These are phyloP conservation scores for Solanum hybrid DNA, from an alignment of 305 asterid species.

Conservation along the genomic window DNA sequence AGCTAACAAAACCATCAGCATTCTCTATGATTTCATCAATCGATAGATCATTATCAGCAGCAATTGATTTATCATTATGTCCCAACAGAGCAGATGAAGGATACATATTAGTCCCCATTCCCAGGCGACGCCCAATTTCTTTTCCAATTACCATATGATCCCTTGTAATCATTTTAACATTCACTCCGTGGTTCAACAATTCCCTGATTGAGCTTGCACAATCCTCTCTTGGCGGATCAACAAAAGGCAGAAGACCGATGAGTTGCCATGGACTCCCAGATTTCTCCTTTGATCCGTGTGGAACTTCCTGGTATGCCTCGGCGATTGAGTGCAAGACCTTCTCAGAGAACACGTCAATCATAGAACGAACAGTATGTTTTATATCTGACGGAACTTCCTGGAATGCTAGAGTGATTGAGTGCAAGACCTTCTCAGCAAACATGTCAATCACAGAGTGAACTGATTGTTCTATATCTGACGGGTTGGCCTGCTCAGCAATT, in stretches of 20 bases:
- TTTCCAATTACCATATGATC: slow-evolving; percentile 54
- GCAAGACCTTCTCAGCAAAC: neutral
- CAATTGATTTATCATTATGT: slow-evolving; percentile 5
- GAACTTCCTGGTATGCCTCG: slow-evolving; percentile 34
- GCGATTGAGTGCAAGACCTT: slow-evolving; percentile 18
- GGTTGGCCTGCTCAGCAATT: neutral
- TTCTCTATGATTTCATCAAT: slow-evolving; percentile 45
- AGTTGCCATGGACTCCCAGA: slow-evolving; percentile 47
- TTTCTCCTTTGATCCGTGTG: slow-evolving; percentile 46
- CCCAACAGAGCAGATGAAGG: slow-evolving; percentile 50
- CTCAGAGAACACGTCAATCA: slow-evolving; percentile 18
- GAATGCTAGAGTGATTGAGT: neutral
- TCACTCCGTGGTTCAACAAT: slow-evolving; percentile 54
- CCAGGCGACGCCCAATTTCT: slow-evolving; percentile 56
- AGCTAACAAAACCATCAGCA: slow-evolving; percentile 57
- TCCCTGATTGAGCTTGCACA: slow-evolving; percentile 49
- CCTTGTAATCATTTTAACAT: slow-evolving; percentile 58
- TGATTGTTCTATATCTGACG: neutral
- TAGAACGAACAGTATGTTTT: neutral
- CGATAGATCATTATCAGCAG: neutral
- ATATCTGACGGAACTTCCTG: neutral
- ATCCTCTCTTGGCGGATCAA: slow-evolving; percentile 62
- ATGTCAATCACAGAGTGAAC: neutral
- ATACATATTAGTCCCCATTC: slow-evolving; percentile 56
- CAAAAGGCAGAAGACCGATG: slow-evolving; percentile 47